These are phyloP conservation scores for Tricholoma flavovirens DNA, from an alignment of 768 basidiomycete species.

Conservation along the genomic window DNA sequence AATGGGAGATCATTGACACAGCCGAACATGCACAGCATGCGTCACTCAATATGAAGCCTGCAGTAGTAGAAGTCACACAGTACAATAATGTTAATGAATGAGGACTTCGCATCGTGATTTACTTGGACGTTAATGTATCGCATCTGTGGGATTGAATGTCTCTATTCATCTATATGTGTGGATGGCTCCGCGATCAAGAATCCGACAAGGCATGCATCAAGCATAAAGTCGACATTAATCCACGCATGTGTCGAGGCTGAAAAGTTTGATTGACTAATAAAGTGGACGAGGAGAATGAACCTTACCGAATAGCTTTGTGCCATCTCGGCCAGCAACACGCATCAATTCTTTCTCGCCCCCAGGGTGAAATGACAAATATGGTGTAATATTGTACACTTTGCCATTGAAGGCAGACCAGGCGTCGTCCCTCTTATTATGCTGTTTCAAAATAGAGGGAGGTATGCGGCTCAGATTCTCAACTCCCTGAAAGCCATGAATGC, in stretches of 20 bases:
- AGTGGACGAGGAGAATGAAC: constrained; percentile 1
- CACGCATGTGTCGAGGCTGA: neutral
- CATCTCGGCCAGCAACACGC: constrained; percentile 93
- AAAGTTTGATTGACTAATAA: neutral
- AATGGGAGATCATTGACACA: neutral
- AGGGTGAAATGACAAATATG: constrained; percentile 88
- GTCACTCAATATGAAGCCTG: neutral
- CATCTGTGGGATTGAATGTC: neutral
- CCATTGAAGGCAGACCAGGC: constrained; percentile 92
- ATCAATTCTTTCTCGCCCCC: constrained; percentile 93
- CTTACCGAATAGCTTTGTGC: constrained; percentile 90
- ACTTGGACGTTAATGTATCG: too few relatives aligned
- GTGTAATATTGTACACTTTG: constrained; percentile 95
- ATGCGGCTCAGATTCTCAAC: constrained; percentile 64
- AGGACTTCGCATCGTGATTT: too few relatives aligned
- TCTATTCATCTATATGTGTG: constrained; percentile 21
- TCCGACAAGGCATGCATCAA: constrained; percentile 89
- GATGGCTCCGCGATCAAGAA: constrained; percentile 74
- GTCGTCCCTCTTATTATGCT: constrained; percentile 79
- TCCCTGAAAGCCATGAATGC: constrained; percentile 43
- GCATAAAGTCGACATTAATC: constrained; percentile 72
- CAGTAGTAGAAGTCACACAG: neutral
- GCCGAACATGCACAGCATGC: neutral
- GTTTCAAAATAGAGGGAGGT: constrained; percentile 69
- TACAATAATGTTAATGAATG: too few relatives aligned